Percentiles rank a stretch among this genome's conserved stretches.
These are phyloP conservation scores for Bifiguratus adelaidae DNA, from an alignment of 192 early-diverging fungal genomes.

Conservation along the genomic window DNA sequence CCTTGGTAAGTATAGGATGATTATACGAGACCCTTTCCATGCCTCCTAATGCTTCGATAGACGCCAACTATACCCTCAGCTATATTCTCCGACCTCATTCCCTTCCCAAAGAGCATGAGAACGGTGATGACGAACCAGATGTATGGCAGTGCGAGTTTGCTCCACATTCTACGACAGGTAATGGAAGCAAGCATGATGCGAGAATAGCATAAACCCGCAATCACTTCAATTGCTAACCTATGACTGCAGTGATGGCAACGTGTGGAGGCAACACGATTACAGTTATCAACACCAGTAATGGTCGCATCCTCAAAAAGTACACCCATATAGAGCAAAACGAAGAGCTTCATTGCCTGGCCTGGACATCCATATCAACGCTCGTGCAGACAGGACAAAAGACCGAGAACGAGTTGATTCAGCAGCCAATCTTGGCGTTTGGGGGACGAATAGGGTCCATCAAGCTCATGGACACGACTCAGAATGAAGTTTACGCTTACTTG, in stretches of 20 bases:
- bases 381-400: too few species aligned
- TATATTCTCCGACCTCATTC: constrained; percentile 20
- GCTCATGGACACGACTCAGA: constrained; percentile 27
- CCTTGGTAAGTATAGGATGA: too few species aligned
- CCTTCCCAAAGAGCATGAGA: constrained; percentile 13
- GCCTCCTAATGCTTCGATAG: too few species aligned
- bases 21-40: too few species aligned
- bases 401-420: neutral
- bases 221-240: neutral
- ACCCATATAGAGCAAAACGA: constrained; percentile 31
- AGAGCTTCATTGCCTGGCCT: constrained; percentile 31
- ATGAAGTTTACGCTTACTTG: constrained; percentile 31
- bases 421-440: neutral
- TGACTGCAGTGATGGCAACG: constrained; percentile 22
- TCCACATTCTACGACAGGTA: constrained; percentile 4
- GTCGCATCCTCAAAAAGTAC: constrained; percentile 28
- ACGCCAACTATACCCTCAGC: neutral
- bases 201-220: neutral
- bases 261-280: constrained; percentile 29
- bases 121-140: constrained; percentile 14
- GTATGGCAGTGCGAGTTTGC: constrained; percentile 34
- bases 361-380: constrained; percentile 31
- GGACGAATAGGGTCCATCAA: constrained; percentile 38
- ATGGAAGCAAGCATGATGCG: neutral
- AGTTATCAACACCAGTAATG: constrained; percentile 27